Base-by-base conservation (phyloP, 495 filamentous ascomycete genomes). In the Annulohypoxylon moriforme region DNA sequence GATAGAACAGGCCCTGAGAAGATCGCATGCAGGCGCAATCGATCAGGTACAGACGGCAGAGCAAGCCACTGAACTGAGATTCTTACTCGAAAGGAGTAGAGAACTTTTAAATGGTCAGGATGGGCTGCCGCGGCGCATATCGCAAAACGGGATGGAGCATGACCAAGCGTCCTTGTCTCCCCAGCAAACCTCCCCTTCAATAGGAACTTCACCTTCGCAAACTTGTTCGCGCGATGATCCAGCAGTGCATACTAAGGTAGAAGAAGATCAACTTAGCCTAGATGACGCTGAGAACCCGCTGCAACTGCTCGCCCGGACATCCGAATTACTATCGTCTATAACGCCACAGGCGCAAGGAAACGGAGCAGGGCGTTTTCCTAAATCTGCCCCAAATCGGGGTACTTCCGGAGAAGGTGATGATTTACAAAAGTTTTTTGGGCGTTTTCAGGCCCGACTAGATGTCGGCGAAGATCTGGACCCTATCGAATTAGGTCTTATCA, bases 211-310 rank as follows among this genome's bases (percentile, higher is more conserved):
- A 49, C 61, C 75, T 34, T 67, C 60, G 58, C 68, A 74, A 53
- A 36, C 72, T 64, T 67, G 77, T 77, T 52, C 81, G 68, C 46
- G 79, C 73, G 46, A 73, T 58, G 40, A 76, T 60, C 57, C 68
- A 60, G 40, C 67, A 5, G 67, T 64, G 27, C 68, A 75, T 7
- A 44, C 69, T 2, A 68, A 70, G 36, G 62, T 69, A 0, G 70
- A 74, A 27, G 83, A 85, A 13, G 86, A 89, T 20, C 79, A 82
- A 38, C 81, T 91, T 11, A 85, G 87, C 24, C 75, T 93, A 4
- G 90, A 92, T 66, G 90, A 92, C 78, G 90, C 90, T 16, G 91
- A 93, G 70, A 93, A 93, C 64, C 91, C 91, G 0, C 78, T 93
- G 9, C 90, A 93, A 72, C 77, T 93, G 1, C 84, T 93, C 20